A percentile compares a stretch with the other conserved stretches of the same genome.
These are phyloP conservation scores for Candida adriatica DNA, from an alignment of 805 yeast species.

Conservation along the genomic window DNA sequence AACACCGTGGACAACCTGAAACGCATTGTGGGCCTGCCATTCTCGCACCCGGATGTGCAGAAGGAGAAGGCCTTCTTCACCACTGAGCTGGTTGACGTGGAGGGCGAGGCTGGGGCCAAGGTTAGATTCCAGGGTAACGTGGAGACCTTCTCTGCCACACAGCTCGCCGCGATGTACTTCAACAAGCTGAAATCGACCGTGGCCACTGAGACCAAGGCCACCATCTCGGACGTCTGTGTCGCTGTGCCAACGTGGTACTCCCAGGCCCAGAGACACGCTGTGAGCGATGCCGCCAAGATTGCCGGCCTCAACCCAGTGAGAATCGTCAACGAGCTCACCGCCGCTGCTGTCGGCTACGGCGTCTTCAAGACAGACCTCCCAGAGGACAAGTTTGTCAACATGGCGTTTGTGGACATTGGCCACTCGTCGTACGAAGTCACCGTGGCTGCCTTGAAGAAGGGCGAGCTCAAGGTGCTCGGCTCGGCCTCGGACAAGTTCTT, in stretches of 20 bases:
- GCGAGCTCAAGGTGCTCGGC: conserved; percentile 90
- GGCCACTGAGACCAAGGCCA: conserved; percentile 67
- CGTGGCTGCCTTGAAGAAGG: conserved; percentile 87
- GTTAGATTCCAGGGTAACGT: conserved; percentile 79
- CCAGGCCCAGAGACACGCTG: conserved; percentile 94
- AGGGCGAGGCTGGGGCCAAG: conserved; percentile 77
- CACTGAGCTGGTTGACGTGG: conserved; percentile 61
- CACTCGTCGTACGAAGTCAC: conserved; percentile 92
- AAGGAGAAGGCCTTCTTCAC: conserved; percentile 71
- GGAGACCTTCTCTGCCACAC: conserved; percentile 77
- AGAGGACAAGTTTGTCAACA: conserved; percentile 83
- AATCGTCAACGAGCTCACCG: conserved; percentile 94
- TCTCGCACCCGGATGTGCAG: conserved; percentile 68
- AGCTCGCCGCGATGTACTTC: conserved; percentile 91
- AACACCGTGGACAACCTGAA: conserved; percentile 94
- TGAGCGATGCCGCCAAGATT: conserved; percentile 88
- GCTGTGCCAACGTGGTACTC: conserved; percentile 98
- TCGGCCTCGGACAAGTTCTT: conserved; percentile 92
- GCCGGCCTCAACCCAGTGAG: conserved; percentile 98
- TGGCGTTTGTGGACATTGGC: conserved; percentile 95
- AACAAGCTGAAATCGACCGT: conserved; percentile 83
- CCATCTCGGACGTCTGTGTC: conserved; percentile 80
- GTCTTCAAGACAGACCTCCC: conserved; percentile 96
- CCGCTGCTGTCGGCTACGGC: conserved; percentile 99
- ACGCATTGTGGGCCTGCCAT: conserved; percentile 80